Percentiles rank a stretch among this genome's conserved stretches.
phyloP scores from a whole-genome alignment of 192 early-diverging fungal genomes.

The Neocallimastix lanati region DNA sequence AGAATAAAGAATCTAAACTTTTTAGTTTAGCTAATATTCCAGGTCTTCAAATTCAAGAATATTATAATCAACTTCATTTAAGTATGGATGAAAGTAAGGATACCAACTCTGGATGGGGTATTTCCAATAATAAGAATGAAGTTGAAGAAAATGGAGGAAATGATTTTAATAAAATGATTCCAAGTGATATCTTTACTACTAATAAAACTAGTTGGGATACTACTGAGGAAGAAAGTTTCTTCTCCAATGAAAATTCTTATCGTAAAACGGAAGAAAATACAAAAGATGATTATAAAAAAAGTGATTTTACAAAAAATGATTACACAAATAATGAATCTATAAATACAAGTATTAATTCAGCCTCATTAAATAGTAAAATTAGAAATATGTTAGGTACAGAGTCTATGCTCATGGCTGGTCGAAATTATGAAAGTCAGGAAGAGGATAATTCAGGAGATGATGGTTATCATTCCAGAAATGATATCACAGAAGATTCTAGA shows the following conservation, averaged over 20 bases:
- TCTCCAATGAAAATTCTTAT: too few species aligned
- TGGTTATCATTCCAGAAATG: background rate
- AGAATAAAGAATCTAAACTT: too few species aligned
- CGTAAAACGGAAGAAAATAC: too few species aligned
- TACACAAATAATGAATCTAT: too few species aligned
- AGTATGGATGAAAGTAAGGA: background rate
- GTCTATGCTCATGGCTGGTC: background rate
- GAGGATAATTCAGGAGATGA: background rate
- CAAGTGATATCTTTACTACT: background rate
- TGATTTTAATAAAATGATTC: background rate
- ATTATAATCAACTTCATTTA: background rate
- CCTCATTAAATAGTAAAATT: background rate
- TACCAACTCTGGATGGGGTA: background rate
- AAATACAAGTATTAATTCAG: background rate
- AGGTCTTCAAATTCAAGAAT: background rate
- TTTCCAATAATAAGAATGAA: too few species aligned
- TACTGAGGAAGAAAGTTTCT: background rate
- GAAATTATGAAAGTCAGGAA: background rate
- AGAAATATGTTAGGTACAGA: background rate
- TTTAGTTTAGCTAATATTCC: background rate
- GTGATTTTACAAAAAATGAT: too few species aligned
- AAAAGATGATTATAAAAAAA: too few species aligned
- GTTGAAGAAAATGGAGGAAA: background rate
- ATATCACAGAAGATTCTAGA: too few species aligned
- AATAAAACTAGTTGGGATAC: background rate